Evolutionary conservation across 805 yeast species (phyloP).

Genomic region (Pichia deserticola): DNA sequence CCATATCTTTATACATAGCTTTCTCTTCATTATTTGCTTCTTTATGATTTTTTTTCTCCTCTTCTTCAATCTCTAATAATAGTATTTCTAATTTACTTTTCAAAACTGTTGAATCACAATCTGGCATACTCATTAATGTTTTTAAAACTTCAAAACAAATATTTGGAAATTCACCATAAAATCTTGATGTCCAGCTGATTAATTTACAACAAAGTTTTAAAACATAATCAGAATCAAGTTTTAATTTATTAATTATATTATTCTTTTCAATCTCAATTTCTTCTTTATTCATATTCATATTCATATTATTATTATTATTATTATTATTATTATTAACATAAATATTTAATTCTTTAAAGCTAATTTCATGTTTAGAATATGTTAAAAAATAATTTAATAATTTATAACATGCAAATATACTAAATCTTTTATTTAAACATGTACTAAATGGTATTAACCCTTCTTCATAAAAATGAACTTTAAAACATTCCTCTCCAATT

Average conservation of each 20-base stretch:
- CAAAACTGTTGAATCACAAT: constrained; percentile 29
- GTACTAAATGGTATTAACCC: constrained; percentile 49
- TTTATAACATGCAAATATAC: constrained; percentile 47
- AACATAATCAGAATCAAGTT: constrained; percentile 29
- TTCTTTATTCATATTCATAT: too few relatives aligned
- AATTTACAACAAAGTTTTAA: constrained; percentile 39
- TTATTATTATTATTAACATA: too few relatives aligned
- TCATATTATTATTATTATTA: too few relatives aligned
- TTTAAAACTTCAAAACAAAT: constrained; percentile 36
- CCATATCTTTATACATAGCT: constrained; percentile 6
- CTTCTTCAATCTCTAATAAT: constrained; percentile 5
- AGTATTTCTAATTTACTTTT: constrained; percentile 34
- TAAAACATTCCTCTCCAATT: constrained; percentile 48
- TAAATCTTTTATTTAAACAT: constrained; percentile 50
- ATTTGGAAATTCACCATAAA: constrained; percentile 49
- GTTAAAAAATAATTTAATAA: constrained; percentile 39
- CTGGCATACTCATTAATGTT: constrained; percentile 31
- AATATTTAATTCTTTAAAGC: constrained; percentile 9
- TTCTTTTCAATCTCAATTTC: neutral
- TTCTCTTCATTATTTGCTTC: constrained; percentile 12
- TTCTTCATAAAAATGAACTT: constrained; percentile 41
- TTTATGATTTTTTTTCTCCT: neutral
- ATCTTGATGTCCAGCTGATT: constrained; percentile 57
- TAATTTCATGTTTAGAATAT: constrained; percentile 14
- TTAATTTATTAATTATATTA: neutral